Percentiles rank a stretch among this genome's conserved stretches.
Evolutionary conservation across 164 flowering plant species (phyloP).

Genomic region (Protea cynaroides): DNA sequence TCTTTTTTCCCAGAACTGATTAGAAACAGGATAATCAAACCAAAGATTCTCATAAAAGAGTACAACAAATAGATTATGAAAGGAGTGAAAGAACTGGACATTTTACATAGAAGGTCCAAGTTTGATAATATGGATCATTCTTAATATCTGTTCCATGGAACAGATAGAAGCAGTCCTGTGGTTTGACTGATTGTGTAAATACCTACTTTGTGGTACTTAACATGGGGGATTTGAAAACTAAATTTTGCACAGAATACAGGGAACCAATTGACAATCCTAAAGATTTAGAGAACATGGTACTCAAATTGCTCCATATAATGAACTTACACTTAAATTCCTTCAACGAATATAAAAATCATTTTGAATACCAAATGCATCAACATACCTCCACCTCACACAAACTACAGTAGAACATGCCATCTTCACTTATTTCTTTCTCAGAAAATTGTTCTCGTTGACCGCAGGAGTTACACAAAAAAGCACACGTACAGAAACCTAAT

Average conservation of each 20-base stretch:
- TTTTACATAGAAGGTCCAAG: too few species aligned
- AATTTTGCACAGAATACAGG: background rate
- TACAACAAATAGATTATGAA: too few species aligned
- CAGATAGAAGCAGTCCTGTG: background rate
- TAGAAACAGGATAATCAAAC: background rate
- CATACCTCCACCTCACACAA: conserved; percentile 94
- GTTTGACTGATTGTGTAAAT: background rate
- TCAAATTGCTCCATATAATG: background rate
- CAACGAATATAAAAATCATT: background rate
- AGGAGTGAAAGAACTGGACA: too few species aligned
- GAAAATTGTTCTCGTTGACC: conserved; percentile 46
- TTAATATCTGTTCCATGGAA: background rate
- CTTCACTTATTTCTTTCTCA: conserved; percentile 72
- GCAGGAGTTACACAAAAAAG: conserved; percentile 36
- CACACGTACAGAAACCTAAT: conserved; percentile 53
- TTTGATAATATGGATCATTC: background rate
- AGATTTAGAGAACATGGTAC: background rate
- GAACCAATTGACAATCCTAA: background rate
- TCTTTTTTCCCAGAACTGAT: background rate
- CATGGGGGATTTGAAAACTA: background rate
- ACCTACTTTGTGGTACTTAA: background rate
- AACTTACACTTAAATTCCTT: background rate
- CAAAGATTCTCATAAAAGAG: background rate
- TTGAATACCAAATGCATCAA: background rate
- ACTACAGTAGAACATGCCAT: conserved; percentile 97